These are phyloP conservation scores for Sanghuangporus weigelae DNA, from an alignment of 1,284 basidiomycete genomes.

Conservation along the genomic window DNA sequence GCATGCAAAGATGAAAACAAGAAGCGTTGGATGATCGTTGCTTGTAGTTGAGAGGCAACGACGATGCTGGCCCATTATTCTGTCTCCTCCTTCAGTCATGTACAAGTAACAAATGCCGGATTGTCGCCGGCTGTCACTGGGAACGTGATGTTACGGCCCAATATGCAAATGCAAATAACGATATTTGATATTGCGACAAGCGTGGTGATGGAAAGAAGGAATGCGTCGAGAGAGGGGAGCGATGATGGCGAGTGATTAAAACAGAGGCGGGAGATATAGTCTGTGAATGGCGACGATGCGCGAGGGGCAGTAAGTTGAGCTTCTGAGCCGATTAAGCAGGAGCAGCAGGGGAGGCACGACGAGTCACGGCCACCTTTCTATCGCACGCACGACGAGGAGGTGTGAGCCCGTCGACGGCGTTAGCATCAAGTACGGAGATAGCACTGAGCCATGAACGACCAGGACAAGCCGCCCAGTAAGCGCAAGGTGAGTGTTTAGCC, in stretches of 20 bases:
- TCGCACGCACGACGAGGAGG: neutral
- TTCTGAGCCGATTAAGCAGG: neutral
- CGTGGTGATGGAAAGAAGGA: neutral
- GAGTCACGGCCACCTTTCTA: neutral
- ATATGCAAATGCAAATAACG: neutral
- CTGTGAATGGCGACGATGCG: neutral
- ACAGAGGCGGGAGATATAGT: neutral
- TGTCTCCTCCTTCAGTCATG: too few species aligned
- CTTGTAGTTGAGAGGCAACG: too few species aligned
- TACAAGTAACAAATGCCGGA: too few species aligned
- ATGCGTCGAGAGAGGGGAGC: neutral
- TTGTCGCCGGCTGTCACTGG: too few species aligned
- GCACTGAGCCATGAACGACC: neutral
- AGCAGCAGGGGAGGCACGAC: neutral
- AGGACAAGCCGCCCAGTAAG: conserved; percentile 11
- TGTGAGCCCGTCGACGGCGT: neutral
- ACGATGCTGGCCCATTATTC: too few species aligned
- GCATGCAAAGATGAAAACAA: too few species aligned
- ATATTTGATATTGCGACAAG: neutral
- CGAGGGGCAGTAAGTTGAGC: neutral
- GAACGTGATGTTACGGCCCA: too few species aligned
- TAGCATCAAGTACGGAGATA: neutral
- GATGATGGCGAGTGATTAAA: neutral
- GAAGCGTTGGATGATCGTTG: too few species aligned
- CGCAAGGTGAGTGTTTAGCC: conserved; percentile 10